Evolutionary conservation across 371 early-diverging fungal genomes (phyloP), one percentile per base, ranked within the genome.

Genomic region (Syncephalastrum sp.): DNA sequence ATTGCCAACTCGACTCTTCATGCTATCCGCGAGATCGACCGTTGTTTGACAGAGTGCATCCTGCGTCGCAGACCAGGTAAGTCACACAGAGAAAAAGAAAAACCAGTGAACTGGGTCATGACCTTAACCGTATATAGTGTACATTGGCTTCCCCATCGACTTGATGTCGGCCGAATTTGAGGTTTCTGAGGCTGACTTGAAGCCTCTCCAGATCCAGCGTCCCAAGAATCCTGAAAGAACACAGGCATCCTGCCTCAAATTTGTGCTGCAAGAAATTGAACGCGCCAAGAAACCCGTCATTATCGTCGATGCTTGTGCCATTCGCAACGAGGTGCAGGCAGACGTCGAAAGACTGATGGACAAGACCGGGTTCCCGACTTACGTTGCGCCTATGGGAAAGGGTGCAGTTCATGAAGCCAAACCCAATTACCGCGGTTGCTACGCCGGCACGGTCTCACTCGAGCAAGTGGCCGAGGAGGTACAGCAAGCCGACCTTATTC

Each of bases 61-160:
- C 43, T 57, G 12, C 50, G 55, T 17, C 68, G 67, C 33, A 63
- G 70, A 17, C 68, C 74, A 16, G 56, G 64, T 59, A 44, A 52
- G 47, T 24, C n/a, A 50, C 5, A 10, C 29, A 53, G 3, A 19
- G 7, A 25, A 15, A n/a, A n/a, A n/a, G 1, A 50, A n/a, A n/a
- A 46, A 3, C 10, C 24, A 15, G 3, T 7, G 14, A 21, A n/a
- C 33, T 29, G n/a, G 5, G n/a, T 51, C 38, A 15, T 38, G n/a
- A 1, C 38, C 19, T 16, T 50, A 21, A 21, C 27, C 14, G 33
- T 42, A 16, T 16, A 8, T 16, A 64, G 74, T 74, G 15, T 82
- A 82, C 47, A 73, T 81, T 47, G 77, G 66, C 23, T 49, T 82
- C 15, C 81, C 81, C 23, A 60, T 72, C 3, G 81, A 82, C 47